Evolutionary conservation across 305 asterid species (phyloP), one percentile per base, ranked within the genome.

Genomic region (Fraxinus baroniana): DNA sequence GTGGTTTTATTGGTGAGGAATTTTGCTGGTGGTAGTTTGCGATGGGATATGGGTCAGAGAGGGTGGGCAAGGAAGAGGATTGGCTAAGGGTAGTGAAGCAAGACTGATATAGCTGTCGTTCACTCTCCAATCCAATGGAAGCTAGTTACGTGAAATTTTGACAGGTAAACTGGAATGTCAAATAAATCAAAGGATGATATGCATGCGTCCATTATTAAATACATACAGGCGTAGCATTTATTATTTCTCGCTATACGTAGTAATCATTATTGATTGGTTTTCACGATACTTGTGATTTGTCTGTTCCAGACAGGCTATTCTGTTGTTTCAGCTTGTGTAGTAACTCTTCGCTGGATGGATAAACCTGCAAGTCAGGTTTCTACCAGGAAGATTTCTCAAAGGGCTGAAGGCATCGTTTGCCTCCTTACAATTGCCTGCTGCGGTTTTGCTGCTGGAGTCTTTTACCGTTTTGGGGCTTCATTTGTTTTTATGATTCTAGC

Each of bases 281-380:
- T 79, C 57, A 28, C 83, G 78, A 78, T 80, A 81, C 83, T 82
- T 35, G 49, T 49, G 33, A 68, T 76, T 84, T 87, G 18, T 85
- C 71, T 85, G 85, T 89, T 88, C 82, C 97, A 94, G 99, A 93
- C 98, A 55, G 98, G 98, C 73, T 93, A 96, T 84, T 96, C 98
- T 81, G 98, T 94, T 83, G 99, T 96, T 83, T 90, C 98, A 52
- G 99, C 98, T 18, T 94, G 98, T 85, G 98, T 92, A 71, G 93
- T 93, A 74, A 87, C 91, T 78, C 97, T 96, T 60, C 98, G 98
- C 74, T 92, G 93, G 97, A 91, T 86, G 72, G 95, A 90, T 78
- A 91, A 87, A 84, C 78, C 88, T 74, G 60, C 91, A 20, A 83
- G 80, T 73, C 90, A 57, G 85, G 87, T 79, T 80, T 84, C 94